Evolutionary conservation across 2,329 filamentous ascomycete species (phyloP), one percentile per base, ranked within the genome.

Genomic region (Penicillium corylophilum): DNA sequence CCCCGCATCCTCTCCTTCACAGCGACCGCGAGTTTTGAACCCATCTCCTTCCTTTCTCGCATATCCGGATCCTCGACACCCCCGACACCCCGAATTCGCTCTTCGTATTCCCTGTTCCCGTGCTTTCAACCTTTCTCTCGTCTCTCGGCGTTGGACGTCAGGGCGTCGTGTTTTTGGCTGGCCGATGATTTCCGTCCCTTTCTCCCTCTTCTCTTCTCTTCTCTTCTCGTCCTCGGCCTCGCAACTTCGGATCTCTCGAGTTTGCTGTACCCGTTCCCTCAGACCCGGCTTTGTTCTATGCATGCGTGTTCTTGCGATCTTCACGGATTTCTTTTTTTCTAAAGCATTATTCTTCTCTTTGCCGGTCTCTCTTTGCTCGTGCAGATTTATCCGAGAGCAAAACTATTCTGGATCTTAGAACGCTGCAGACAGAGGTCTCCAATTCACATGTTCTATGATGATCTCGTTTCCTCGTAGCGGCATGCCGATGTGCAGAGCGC

Each of bases 101-200:
- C 29, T 35, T 38, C 39, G 31, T 45, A 22, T 39, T 58, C 53
- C 55, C 51, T 26, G 16, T 23, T 44, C 38, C 46, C 52, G 55
- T 55, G 55, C 58, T 62, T 65, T 60, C 53, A 59, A 44, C 40
- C 45, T 45, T 31, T 61, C 57, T 56, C 56, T 66, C 66, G 65
- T 70, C 64, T 66, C 60, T 64, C 59, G 68, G 68, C 67, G 68
- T 71, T 71, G 68, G 68, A 68, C 62, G 66, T 69, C 66, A 65
- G 64, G 68, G 67, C 67, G 65, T 69, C 66, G 61, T 64, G 66
- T 57, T 69, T 67, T 70, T 67, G 65, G 65, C 63, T 65, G 64
- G 63, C 59, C 63, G 59, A 63, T 62, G 59, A 57, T 66, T 53
- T 48, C 22, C 43, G 46, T 54, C 49, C 35, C 56, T 46, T 46